Conservation (phyloP, 345 rosid genomes). For the Rubroshorea leprosula region DNA sequence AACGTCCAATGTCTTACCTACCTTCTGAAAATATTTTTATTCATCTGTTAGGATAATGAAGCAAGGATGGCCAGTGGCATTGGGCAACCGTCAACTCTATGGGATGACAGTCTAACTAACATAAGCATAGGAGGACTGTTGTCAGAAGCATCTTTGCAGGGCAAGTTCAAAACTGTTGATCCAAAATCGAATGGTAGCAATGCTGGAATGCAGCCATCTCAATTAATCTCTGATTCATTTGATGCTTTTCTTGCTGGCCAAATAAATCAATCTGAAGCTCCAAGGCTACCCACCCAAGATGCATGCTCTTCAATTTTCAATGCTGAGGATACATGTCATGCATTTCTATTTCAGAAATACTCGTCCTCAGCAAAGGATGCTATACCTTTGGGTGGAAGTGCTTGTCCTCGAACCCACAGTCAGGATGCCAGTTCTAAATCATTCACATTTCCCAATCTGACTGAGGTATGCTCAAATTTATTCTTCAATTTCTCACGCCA, state of each 20-base stretch:
- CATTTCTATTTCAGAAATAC: slow-evolving; percentile 52
- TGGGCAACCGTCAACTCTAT: slow-evolving; percentile 37
- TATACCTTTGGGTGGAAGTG: slow-evolving; percentile 24
- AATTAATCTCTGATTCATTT: slow-evolving; percentile 58
- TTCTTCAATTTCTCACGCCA: neutral
- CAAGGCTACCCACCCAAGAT: slow-evolving; percentile 27
- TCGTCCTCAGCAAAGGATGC: slow-evolving; percentile 33
- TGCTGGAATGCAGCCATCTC: slow-evolving; percentile 40
- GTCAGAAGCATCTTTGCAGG: slow-evolving; percentile 78
- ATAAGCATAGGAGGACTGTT: slow-evolving; percentile 81
- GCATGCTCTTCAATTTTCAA: slow-evolving; percentile 64
- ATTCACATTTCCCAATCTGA: slow-evolving; percentile 22
- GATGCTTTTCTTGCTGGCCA: slow-evolving; percentile 58
- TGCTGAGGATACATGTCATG: slow-evolving; percentile 93
- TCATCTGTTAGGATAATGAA: slow-evolving; percentile 36
- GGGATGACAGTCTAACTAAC: slow-evolving; percentile 62
- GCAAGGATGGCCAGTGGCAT: slow-evolving; percentile 22
- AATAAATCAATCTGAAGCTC: slow-evolving; percentile 33
- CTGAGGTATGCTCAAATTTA: slow-evolving; percentile 34
- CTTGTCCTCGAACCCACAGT: slow-evolving; percentile 17
- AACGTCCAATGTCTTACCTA: slow-evolving; percentile 15
- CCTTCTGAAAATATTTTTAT: slow-evolving; percentile 5
- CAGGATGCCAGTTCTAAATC: slow-evolving; percentile 26
- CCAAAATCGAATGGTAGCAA: slow-evolving; percentile 32
- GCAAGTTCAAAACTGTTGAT: slow-evolving; percentile 19